Percentiles rank a stretch among this genome's conserved stretches.
Conservation (phyloP, 2,329 filamentous ascomycete species). For the Blastomyces parvus region DNA sequence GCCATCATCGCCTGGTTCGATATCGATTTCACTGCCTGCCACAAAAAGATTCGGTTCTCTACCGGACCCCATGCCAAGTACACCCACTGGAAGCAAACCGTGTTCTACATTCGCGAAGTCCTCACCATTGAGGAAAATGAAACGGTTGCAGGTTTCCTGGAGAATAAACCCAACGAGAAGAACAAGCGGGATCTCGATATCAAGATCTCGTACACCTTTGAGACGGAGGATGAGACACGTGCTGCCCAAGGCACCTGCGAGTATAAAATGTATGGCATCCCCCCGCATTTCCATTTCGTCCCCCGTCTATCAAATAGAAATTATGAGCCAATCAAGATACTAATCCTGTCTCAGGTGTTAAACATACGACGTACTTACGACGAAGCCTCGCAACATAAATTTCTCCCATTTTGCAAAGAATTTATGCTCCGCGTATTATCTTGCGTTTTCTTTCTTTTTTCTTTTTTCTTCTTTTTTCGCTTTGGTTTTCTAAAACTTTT, state of each 20-base stretch:
- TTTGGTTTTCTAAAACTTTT: not conserved
- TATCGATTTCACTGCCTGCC: conserved; percentile 95
- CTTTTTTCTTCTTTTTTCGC: not conserved
- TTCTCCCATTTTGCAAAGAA: not conserved
- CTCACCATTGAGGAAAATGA: conserved; percentile 86
- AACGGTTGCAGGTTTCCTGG: conserved; percentile 60
- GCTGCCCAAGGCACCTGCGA: conserved; percentile 58
- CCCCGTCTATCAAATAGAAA: not conserved
- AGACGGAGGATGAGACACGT: conserved; percentile 64
- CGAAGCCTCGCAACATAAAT: conserved; percentile 17
- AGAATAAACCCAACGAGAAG: conserved; percentile 83
- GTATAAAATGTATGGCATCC: conserved; percentile 56
- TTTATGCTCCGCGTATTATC: conserved; percentile 13
- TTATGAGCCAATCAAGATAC: conserved; percentile 11
- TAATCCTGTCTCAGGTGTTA: conserved; percentile 24
- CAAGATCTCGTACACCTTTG: conserved; percentile 68
- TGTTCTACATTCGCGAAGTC: conserved; percentile 93
- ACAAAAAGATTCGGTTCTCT: conserved; percentile 94
- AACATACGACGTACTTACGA: not conserved
- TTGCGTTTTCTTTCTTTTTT: conserved; percentile 13
- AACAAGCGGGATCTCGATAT: conserved; percentile 95
- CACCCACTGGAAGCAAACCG: conserved; percentile 99
- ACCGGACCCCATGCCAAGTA: conserved; percentile 98
- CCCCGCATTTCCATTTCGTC: not conserved
- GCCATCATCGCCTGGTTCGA: conserved; percentile 98